Conservation (phyloP, 2,329 filamentous ascomycete species). For the Fusarium secorum region DNA sequence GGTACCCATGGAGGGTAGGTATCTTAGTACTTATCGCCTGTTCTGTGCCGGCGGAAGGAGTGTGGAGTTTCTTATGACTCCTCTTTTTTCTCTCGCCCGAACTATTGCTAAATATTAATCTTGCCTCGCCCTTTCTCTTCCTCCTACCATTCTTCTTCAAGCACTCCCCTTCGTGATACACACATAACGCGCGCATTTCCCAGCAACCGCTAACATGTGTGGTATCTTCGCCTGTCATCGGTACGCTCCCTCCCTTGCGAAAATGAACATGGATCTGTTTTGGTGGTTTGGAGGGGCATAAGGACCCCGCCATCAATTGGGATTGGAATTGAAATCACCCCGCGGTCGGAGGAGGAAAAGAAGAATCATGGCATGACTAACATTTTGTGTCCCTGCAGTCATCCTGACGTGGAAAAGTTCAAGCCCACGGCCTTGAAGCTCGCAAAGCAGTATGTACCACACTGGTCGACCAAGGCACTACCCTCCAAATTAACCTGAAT, state of each 20-base stretch:
- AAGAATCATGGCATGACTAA: conserved; percentile 39
- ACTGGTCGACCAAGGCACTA: background rate
- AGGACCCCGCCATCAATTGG: conserved; percentile 33
- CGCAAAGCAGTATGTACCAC: conserved; percentile 80
- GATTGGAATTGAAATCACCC: conserved; percentile 38
- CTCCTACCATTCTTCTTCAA: conserved; percentile 17
- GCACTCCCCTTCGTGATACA: conserved; percentile 12
- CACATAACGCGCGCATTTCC: conserved; percentile 13
- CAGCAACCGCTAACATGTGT: conserved; percentile 74
- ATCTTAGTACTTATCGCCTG: conserved; percentile 21
- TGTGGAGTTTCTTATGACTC: conserved; percentile 37
- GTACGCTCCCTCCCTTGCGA: conserved; percentile 55
- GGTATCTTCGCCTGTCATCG: conserved; percentile 95
- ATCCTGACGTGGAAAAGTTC: conserved; percentile 95
- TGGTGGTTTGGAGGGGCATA: conserved; percentile 25
- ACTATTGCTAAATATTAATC: conserved; percentile 34
- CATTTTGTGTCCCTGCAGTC: conserved; percentile 55
- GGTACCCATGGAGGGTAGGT: background rate
- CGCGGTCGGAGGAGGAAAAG: conserved; percentile 39
- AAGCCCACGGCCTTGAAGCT: conserved; percentile 94
- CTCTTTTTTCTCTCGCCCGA: conserved; percentile 28
- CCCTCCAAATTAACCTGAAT: conserved; percentile 23
- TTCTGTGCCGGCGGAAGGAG: conserved; percentile 32
- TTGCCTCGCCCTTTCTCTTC: conserved; percentile 19
- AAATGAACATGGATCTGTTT: conserved; percentile 38